Percentiles rank a stretch among this genome's conserved stretches.
phyloP scores from a whole-genome alignment of 352 stramenopile species.

The Globisporangium nunn region DNA sequence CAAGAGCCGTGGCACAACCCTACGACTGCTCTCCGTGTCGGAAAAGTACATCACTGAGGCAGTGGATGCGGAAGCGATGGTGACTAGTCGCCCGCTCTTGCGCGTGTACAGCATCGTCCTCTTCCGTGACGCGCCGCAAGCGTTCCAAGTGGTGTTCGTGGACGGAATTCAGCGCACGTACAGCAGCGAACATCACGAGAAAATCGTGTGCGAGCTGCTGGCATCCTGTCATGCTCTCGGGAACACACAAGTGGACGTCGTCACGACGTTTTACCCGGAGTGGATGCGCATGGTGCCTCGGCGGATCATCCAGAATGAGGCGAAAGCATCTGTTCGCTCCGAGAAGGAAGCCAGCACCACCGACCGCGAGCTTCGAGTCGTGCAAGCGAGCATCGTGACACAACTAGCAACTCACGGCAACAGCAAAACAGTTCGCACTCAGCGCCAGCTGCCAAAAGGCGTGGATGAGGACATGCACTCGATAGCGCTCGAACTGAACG shows the following conservation, averaged over 20 bases:
- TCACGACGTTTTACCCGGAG: constrained; percentile 34
- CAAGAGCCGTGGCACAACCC: constrained; percentile 20
- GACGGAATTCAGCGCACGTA: constrained; percentile 71
- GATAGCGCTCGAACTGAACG: constrained; percentile 69
- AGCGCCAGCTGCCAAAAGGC: constrained; percentile 54
- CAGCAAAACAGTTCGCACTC: constrained; percentile 52
- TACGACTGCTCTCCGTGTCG: constrained; percentile 50
- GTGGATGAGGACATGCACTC: constrained; percentile 73
- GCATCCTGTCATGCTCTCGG: constrained; percentile 67
- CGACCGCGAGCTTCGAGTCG: constrained; percentile 62
- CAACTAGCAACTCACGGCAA: constrained; percentile 47
- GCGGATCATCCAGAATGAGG: constrained; percentile 67
- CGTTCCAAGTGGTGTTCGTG: constrained; percentile 71
- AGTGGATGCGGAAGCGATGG: constrained; percentile 36
- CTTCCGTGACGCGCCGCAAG: constrained; percentile 47
- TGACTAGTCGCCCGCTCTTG: constrained; percentile 61
- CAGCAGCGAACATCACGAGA: constrained; percentile 53
- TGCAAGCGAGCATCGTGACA: constrained; percentile 58
- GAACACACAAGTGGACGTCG: constrained; percentile 60
- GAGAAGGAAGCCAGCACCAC: constrained; percentile 37
- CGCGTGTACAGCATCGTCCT: constrained; percentile 69
- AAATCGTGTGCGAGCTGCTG: constrained; percentile 70
- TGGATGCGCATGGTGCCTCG: constrained; percentile 67
- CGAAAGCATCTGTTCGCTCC: constrained; percentile 25
- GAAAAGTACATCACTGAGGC: constrained; percentile 70